Evolutionary conservation across 805 yeast genomes (phyloP).

Genomic region (Kodamaea leandrae): DNA sequence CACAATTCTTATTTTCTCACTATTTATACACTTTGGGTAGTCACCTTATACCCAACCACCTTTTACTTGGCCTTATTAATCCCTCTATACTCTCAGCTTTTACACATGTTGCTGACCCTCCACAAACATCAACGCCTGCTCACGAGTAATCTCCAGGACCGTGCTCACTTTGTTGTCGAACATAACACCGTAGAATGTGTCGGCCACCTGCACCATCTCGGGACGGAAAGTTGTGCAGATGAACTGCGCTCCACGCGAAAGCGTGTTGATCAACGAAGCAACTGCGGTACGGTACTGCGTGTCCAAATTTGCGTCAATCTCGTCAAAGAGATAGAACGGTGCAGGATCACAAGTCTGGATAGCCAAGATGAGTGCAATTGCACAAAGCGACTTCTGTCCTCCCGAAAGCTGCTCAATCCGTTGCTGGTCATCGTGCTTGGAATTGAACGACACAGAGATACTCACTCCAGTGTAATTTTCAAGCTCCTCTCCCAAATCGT

Average conservation of each 20-base stretch:
- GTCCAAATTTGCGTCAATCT: conserved; percentile 93
- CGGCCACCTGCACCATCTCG: conserved; percentile 85
- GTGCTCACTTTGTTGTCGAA: conserved; percentile 79
- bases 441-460: conserved; percentile 85
- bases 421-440: conserved; percentile 79
- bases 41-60: too few species aligned
- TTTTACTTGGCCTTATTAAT: too few species aligned
- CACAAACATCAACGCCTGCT: conserved; percentile 79
- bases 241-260: conserved; percentile 76
- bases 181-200: conserved; percentile 83
- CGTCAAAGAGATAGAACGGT: conserved; percentile 94
- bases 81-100: too few species aligned
- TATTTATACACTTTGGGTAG: too few species aligned
- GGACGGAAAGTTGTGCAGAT: conserved; percentile 96
- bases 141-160: conserved; percentile 64
- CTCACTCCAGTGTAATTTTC: conserved; percentile 78
- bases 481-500: conserved; percentile 25
- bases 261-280: conserved; percentile 65
- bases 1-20: too few species aligned
- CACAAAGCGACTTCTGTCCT: conserved; percentile 96
- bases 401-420: conserved; percentile 91
- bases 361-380: conserved; percentile 88
- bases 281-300: conserved; percentile 88
- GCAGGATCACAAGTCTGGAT: conserved; percentile 96
- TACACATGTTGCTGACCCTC: conserved; percentile 53